Conservation (phyloP, 1,284 basidiomycete species). For the Leccinum ponderosum region DNA sequence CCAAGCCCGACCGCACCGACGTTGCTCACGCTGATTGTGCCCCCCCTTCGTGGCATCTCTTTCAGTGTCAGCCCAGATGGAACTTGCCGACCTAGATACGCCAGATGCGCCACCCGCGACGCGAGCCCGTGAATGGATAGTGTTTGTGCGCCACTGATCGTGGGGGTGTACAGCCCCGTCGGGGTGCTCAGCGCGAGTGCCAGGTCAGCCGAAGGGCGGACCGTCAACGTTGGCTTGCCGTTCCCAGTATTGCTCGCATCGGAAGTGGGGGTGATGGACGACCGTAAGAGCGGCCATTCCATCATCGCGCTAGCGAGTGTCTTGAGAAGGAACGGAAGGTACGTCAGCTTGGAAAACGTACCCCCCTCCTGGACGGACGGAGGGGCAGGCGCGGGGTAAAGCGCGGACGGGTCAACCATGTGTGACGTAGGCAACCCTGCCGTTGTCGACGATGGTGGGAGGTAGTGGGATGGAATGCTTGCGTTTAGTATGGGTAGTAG, state of each 20-base stretch:
- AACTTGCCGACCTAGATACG: conserved; percentile 62
- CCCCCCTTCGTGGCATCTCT: conserved; percentile 69
- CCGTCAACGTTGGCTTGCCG: conserved; percentile 60
- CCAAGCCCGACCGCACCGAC: conserved; percentile 80
- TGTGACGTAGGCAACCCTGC: conserved; percentile 41
- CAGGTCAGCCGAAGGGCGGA: conserved; percentile 74
- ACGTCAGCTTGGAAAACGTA: conserved; percentile 69
- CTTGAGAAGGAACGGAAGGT: conserved; percentile 87
- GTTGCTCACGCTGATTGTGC: conserved; percentile 87
- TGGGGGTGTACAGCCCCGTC: conserved; percentile 86
- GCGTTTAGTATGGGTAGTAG: conserved; percentile 70
- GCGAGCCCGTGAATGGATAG: conserved; percentile 68
- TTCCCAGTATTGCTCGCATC: conserved; percentile 15
- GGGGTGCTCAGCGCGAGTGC: conserved; percentile 79
- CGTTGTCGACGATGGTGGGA: conserved; percentile 29
- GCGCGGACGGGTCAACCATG: conserved; percentile 50
- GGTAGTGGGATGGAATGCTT: conserved; percentile 67
- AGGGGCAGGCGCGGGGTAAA: conserved; percentile 43
- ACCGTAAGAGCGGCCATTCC: conserved; percentile 82
- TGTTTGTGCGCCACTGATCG: conserved; percentile 63
- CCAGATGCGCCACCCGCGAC: conserved; percentile 59
- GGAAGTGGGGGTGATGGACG: conserved; percentile 57
- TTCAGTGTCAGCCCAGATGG: conserved; percentile 62
- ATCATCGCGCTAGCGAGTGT: conserved; percentile 79
- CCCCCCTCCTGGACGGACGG: conserved; percentile 44